Evolutionary conservation across 2,329 filamentous ascomycete species (phyloP).

Genomic region (Claviceps lovelessii): DNA sequence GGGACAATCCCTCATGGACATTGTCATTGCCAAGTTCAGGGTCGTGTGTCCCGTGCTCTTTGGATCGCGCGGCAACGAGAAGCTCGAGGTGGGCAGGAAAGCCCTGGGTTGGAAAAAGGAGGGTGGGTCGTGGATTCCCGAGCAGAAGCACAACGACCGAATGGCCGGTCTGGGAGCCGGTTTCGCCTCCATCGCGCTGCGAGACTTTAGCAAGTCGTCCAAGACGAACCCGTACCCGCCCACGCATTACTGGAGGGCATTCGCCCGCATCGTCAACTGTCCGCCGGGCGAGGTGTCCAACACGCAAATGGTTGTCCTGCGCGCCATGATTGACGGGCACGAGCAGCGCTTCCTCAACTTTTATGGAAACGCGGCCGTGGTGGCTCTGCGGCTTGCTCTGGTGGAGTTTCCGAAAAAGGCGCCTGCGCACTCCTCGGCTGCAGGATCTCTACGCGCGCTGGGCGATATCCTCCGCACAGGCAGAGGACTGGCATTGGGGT

Average conservation of each 20-base stretch:
- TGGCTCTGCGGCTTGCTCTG: constrained; percentile 53
- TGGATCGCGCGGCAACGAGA: constrained; percentile 64
- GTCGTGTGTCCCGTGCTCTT: constrained; percentile 73
- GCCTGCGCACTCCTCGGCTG: constrained; percentile 31
- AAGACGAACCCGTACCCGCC: constrained; percentile 65
- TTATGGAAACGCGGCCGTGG: constrained; percentile 65
- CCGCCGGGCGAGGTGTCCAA: constrained; percentile 52
- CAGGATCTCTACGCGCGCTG: constrained; percentile 37
- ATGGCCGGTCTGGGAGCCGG: constrained; percentile 77
- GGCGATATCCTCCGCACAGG: constrained; percentile 38
- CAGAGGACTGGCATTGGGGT: constrained; percentile 33
- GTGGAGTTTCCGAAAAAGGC: constrained; percentile 55
- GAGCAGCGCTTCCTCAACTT: constrained; percentile 64
- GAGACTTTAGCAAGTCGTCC: constrained; percentile 60
- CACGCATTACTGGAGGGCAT: constrained; percentile 65
- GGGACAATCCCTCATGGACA: constrained; percentile 57
- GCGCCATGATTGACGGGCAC: constrained; percentile 57
- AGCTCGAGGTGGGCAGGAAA: constrained; percentile 49
- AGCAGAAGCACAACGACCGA: constrained; percentile 63
- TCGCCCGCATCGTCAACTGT: constrained; percentile 65
- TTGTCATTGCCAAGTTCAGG: constrained; percentile 75
- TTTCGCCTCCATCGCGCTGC: constrained; percentile 67
- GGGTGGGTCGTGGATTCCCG: constrained; percentile 44
- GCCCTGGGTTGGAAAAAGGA: constrained; percentile 63
- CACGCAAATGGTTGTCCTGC: constrained; percentile 58